Evolutionary conservation across 352 stramenopile species (phyloP).

Genomic region (Globisporangium cylindrosporum): DNA sequence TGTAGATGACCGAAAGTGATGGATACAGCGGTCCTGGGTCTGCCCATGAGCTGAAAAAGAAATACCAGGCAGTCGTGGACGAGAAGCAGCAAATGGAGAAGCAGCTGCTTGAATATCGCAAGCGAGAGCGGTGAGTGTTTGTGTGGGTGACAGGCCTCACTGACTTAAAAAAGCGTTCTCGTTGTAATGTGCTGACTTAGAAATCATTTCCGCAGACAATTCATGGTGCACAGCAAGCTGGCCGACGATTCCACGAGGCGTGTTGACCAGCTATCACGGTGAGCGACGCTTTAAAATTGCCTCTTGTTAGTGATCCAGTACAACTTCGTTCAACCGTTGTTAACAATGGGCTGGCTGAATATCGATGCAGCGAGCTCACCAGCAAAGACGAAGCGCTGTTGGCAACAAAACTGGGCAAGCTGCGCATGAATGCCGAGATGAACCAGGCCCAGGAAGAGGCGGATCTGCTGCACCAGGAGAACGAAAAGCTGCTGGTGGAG

Average conservation of each 20-base stretch:
- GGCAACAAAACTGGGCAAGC: constrained; percentile 44
- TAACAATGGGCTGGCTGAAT: background rate
- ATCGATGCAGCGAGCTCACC: constrained; percentile 37
- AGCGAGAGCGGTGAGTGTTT: constrained; percentile 44
- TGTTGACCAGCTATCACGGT: constrained; percentile 63
- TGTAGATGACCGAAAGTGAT: constrained; percentile 15
- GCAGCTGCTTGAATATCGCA: constrained; percentile 52
- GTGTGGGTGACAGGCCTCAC: background rate
- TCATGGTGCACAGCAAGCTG: constrained; percentile 61
- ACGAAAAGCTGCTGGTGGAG: constrained; percentile 59
- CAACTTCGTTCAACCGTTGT: background rate
- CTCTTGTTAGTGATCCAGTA: background rate
- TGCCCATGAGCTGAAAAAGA: constrained; percentile 58
- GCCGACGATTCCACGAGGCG: constrained; percentile 61
- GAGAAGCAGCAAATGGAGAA: constrained; percentile 61
- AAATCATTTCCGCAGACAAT: constrained; percentile 32
- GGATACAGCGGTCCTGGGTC: constrained; percentile 17
- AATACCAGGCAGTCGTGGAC: constrained; percentile 54
- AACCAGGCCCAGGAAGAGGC: constrained; percentile 54
- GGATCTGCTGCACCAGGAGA: constrained; percentile 55
- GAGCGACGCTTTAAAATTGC: background rate
- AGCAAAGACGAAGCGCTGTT: constrained; percentile 55
- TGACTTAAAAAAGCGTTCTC: background rate
- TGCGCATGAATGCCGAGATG: constrained; percentile 53
- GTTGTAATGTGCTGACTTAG: background rate